Base-by-base conservation (phyloP, 345 rosid species). In the sweet orange (Citrus sinensis) region DNA sequence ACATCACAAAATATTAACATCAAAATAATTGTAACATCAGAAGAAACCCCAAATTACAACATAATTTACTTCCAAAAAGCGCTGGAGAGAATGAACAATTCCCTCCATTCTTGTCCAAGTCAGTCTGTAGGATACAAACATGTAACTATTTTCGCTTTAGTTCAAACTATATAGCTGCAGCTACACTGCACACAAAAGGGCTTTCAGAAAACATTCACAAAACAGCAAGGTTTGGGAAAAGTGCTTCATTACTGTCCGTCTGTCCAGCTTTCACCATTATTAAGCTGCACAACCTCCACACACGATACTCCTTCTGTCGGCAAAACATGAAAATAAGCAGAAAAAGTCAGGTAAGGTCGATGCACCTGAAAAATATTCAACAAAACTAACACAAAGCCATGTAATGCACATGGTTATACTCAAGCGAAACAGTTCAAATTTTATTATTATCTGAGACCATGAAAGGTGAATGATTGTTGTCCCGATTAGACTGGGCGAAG, bases 281-380 rank as follows among this genome's bases (percentile, higher is more conserved):
- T 90, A 92, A 67, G 86, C 89, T 39, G 73, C 86, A 64, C 97
- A 92, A 49, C 98, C 95, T 81, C 98, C 97, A 11, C 98, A 93
- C 61, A 94, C 79, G 17, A 94, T 88, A 75, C 87, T 88, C 86
- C 97, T 91, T 90, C 83, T 87, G 25, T 75, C 0, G 46, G 46
- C 4, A 64, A 22, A 74, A 67, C 40, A 30, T 7, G 0, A 25
- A 58, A 14, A 24, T 42, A 10, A 67, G 32, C 25, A 30, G 22
- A 54, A 19, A 67, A 67, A 46, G 14, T 3, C 3, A 51, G 62
- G 62, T 59, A 22, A 7, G 35, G 16, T 10, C 19, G 0, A 51
- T 51, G 40, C 37, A n/a, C 17, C 22, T n/a, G 60, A 10, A 10
- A 3, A 46, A 14, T 9, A 20, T 32, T 19, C 29, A 49, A 7